Evolutionary conservation across 2,329 filamentous ascomycete genomes (phyloP).

Genomic region (Paraphoma sp.): DNA sequence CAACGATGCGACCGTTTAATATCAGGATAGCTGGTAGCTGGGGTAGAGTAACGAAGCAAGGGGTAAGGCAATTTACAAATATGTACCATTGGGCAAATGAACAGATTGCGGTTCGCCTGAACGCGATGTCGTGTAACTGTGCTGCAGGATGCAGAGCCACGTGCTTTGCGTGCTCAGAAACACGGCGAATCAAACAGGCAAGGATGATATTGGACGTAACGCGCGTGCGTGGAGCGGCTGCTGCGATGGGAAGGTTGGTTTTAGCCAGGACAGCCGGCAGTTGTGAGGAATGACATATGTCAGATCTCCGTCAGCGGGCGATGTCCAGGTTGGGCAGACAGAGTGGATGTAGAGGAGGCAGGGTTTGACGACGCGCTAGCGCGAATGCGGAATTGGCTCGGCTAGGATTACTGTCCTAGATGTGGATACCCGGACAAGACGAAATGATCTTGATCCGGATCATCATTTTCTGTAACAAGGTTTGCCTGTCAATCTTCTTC

Average conservation of each 20-base stretch:
- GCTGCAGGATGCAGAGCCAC: conserved; percentile 10
- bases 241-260: background rate
- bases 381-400: background rate
- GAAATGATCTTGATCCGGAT: background rate
- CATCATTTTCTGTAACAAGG: background rate
- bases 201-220: conserved; percentile 2
- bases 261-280: conserved; percentile 7
- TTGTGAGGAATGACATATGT: conserved; percentile 7
- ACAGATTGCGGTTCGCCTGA: background rate
- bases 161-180: conserved; percentile 13
- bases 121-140: conserved; percentile 14
- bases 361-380: background rate
- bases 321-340: background rate
- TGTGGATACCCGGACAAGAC: background rate
- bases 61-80: background rate
- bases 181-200: conserved; percentile 21
- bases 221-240: background rate
- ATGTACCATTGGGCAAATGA: background rate
- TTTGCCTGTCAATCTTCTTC: background rate
- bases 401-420: background rate
- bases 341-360: background rate
- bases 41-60: background rate
- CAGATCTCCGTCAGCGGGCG: conserved; percentile 13
- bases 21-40: background rate
- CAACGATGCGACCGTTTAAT: background rate